Base-by-base conservation (phyloP, 345 rosid species). In the Garcia nutans region DNA sequence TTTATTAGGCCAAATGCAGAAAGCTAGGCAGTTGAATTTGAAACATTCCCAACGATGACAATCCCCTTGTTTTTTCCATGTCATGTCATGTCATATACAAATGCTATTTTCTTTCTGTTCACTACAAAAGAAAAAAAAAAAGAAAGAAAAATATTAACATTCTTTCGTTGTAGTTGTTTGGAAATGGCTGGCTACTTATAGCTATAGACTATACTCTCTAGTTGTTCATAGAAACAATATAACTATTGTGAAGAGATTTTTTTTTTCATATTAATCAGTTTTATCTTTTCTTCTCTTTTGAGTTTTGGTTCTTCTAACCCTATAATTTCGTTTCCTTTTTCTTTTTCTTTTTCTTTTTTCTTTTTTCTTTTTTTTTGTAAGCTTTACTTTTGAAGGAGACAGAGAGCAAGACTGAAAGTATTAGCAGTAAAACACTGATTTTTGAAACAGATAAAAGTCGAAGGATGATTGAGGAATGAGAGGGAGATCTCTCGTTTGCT, bases 391-490 rank as follows among this genome's bases (percentile, higher is more conserved):
- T 31, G 44, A 54, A 72, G 17, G 45, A 49, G 23, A 71, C 55
- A 68, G 16, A 33, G 42, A 28, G 31, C 31, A 2, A 63, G 59
- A 63, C 54, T 64, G 47, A 26, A 65, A 66, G 62, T 75, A 57
- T 37, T 15, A 45, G 7, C 42, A 37, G 72, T 73, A 65, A 65
- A 69, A 45, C 59, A 65, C 17, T 50, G 33, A 33, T 45, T 73
- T 75, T 61, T 41, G 67, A 70, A 77, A 37, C 49, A 37, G 78
- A 69, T 59, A 70, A 79, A 82, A 82, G 75, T 49, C 8, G 68
- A 84, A 77, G 81, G 81, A 86, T 83, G 88, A 81, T 84, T 83
- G 82, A 79, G 77, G 84, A 79, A 84, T 84, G 79, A 82, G 81
- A 82, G 86, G 85, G 70, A 82, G 80, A 83, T 88, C 86, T 79